Evolutionary conservation across 352 stramenopile species (phyloP), one percentile per base, ranked within the genome.

Genomic region (Phytophthora foliorum): DNA sequence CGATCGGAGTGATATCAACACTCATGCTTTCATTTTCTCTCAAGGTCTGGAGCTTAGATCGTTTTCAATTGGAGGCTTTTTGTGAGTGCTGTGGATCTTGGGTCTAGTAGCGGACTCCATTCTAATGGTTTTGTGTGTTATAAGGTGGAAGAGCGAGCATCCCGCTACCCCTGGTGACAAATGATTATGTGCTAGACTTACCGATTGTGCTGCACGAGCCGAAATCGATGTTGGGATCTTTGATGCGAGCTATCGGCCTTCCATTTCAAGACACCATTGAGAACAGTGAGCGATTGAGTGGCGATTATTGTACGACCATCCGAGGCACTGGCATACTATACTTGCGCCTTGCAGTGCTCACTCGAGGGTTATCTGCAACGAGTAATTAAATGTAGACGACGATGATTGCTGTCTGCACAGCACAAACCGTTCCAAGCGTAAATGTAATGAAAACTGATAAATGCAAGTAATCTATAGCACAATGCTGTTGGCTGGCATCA

Each of bases 101-200:
- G 36, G 17, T 19, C 2, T 17, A 19, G 17, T 17, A 21, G 17
- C 14, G 7, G 16, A 2, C 36, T 42, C 17, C 2, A 57, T 27
- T 32, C 66, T 46, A 29, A 36, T 16, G n/a, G 4, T 2, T 41
- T 32, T 14, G 24, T 48, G 7, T 50, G 34, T 21, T 16, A 5
- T 27, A 31, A 88, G 80, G 72, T 49, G 78, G 78, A 21, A 63
- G 46, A n/a, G 74, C 78, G 6, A 67, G 54, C 11, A 24, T 86
- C 6, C 48, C 56, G 16, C 21, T 89, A 19, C 81, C 78, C n/a
- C 55, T 82, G 27, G 16, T 50, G 2, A 74, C 61, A 11, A 63
- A 74, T 16, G 81, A 89, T 69, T 80, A 78, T 42, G 51, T 87
- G 7, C 36, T 89, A 5, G 81, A 89, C 49, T 32, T 81, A 2